Evolutionary conservation across 345 rosid genomes (phyloP).

Genomic region (Eucalyptus pauciflora): DNA sequence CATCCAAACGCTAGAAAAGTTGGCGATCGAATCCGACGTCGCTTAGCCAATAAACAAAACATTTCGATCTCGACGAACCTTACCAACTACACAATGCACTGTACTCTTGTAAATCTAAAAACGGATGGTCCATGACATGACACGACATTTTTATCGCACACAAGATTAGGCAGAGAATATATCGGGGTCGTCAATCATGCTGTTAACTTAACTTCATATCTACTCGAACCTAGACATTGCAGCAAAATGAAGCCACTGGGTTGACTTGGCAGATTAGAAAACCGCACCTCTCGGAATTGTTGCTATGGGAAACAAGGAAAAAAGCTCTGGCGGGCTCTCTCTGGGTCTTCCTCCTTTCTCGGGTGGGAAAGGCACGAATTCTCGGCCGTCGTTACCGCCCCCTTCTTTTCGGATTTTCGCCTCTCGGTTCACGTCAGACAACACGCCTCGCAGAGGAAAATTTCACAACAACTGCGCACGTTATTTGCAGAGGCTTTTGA

Average conservation of each 20-base stretch:
- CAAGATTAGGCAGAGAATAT: no score
- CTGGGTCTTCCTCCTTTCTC: not conserved
- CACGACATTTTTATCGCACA: not conserved
- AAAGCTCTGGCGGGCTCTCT: not conserved
- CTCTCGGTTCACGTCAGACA: not conserved
- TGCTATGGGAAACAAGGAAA: not conserved
- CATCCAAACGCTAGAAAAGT: not conserved
- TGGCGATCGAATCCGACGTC: not conserved
- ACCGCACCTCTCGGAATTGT: not conserved
- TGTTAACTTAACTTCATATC: not conserved
- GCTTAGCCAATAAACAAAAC: not conserved
- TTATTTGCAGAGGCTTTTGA: not conserved
- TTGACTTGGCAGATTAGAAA: not conserved
- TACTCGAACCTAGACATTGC: not conserved
- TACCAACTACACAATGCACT: not conserved
- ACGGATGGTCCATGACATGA: rapidly evolving
- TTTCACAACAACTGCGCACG: not conserved
- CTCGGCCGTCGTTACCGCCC: not conserved
- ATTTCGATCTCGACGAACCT: not conserved
- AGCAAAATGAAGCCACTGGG: not conserved
- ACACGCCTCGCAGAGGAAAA: not conserved
- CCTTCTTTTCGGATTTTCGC: not conserved
- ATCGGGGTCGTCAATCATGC: no score
- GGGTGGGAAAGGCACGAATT: not conserved
- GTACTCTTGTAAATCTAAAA: rapidly evolving